phyloP scores from a whole-genome alignment of 2,329 filamentous ascomycete genomes.

The Hypoxylon sp. region DNA sequence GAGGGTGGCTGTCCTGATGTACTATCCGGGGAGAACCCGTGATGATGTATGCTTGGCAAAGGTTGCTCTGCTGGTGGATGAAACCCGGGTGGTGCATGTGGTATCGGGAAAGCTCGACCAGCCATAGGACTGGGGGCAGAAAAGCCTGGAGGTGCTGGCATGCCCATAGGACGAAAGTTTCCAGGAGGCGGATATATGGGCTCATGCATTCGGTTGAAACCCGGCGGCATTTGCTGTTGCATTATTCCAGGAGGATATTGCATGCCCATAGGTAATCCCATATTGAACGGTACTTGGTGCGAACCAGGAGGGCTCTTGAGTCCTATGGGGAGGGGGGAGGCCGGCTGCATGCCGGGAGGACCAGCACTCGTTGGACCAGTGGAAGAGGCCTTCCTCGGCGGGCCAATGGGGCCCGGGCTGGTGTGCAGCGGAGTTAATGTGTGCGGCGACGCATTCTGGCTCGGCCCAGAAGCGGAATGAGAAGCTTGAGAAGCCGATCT shows the following conservation, averaged over 20 bases:
- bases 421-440: conserved; percentile 74
- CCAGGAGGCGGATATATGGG: conserved; percentile 62
- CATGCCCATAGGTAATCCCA: conserved; percentile 69
- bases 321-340: conserved; percentile 74
- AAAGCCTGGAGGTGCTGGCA: conserved; percentile 68
- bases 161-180: conserved; percentile 63
- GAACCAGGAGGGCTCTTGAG: conserved; percentile 72
- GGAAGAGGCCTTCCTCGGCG: conserved; percentile 71
- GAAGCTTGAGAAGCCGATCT: conserved; percentile 79
- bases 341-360: conserved; percentile 63
- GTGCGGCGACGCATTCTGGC: conserved; percentile 73
- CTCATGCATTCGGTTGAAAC: conserved; percentile 59
- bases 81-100: conserved; percentile 70
- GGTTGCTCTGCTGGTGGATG: conserved; percentile 60
- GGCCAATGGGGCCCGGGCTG: conserved; percentile 74
- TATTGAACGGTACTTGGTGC: conserved; percentile 59
- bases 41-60: conserved; percentile 57
- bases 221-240: conserved; percentile 69
- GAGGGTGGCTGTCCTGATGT: conserved; percentile 60
- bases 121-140: conserved; percentile 56
- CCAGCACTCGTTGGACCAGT: conserved; percentile 39
- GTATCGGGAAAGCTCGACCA: conserved; percentile 61
- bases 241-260: conserved; percentile 70
- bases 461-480: conserved; percentile 69
- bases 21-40: conserved; percentile 56